These are phyloP conservation scores for Arthrobotrys iridis DNA, from an alignment of 2,329 filamentous ascomycete genomes.

Conservation along the genomic window DNA sequence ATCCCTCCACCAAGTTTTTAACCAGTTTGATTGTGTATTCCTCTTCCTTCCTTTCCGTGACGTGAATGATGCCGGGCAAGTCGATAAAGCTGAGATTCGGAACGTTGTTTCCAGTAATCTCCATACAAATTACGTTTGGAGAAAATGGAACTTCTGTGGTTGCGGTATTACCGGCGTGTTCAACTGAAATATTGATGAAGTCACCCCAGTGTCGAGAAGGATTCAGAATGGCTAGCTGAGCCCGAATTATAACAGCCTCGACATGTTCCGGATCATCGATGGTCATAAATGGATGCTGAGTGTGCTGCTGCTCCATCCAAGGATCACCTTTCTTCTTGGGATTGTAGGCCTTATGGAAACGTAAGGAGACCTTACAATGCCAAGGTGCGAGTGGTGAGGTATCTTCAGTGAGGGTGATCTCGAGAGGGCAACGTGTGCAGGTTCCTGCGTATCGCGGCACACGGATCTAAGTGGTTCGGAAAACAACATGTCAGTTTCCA, in stretches of 20 bases:
- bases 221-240: constrained; percentile 57
- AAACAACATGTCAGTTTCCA: neutral
- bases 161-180: constrained; percentile 4
- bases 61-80: constrained; percentile 58
- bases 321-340: constrained; percentile 53
- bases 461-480: constrained; percentile 55
- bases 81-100: constrained; percentile 58
- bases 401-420: constrained; percentile 57
- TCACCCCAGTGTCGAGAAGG: constrained; percentile 56
- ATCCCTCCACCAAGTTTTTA: constrained; percentile 56
- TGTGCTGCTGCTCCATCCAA: constrained; percentile 55
- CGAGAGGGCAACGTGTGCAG: constrained; percentile 57
- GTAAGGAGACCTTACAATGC: constrained; percentile 56
- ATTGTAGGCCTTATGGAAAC: constrained; percentile 56
- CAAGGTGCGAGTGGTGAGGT: constrained; percentile 49
- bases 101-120: constrained; percentile 57
- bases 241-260: constrained; percentile 55
- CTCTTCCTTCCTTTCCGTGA: constrained; percentile 57
- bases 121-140: constrained; percentile 58
- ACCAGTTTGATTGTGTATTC: constrained; percentile 58
- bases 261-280: constrained; percentile 55
- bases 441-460: constrained; percentile 58
- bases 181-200: constrained; percentile 39
- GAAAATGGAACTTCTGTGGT: constrained; percentile 57
- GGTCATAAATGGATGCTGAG: constrained; percentile 55